These are phyloP conservation scores for Leonotis leonurus DNA, from an alignment of 257 asterid species.

Conservation along the genomic window DNA sequence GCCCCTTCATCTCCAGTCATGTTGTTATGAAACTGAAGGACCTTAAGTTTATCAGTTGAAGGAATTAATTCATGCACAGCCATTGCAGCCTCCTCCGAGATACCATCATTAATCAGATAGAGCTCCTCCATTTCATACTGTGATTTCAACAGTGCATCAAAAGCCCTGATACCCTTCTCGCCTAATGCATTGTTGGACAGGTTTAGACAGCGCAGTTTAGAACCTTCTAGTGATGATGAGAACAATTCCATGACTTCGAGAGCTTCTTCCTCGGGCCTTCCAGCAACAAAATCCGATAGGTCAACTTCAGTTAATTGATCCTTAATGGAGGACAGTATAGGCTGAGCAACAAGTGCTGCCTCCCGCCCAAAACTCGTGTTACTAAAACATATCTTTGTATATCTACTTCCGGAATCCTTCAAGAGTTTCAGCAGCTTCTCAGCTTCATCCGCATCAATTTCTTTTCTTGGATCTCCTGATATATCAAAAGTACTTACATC, in stretches of 20 bases:
- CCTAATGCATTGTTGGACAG: constrained; percentile 90
- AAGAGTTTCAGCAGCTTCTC: constrained; percentile 52
- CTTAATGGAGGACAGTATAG: constrained; percentile 59
- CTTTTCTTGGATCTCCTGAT: constrained; percentile 71
- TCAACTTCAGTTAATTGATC: constrained; percentile 71
- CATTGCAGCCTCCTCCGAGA: constrained; percentile 86
- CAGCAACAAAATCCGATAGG: constrained; percentile 87
- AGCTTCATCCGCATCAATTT: constrained; percentile 56
- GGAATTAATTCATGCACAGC: constrained; percentile 75
- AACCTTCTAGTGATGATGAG: constrained; percentile 66
- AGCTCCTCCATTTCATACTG: constrained; percentile 79
- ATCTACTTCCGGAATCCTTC: constrained; percentile 48
- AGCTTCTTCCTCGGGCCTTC: constrained; percentile 81
- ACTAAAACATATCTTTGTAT: constrained; percentile 76
- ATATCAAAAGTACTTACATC: constrained; percentile 61
- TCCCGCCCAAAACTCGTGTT: constrained; percentile 80
- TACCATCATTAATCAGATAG: constrained; percentile 73
- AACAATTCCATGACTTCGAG: constrained; percentile 80
- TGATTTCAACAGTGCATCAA: constrained; percentile 60
- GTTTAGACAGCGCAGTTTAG: constrained; percentile 54
- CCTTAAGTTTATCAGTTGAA: constrained; percentile 53
- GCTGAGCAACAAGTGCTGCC: constrained; percentile 70
- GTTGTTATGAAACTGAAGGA: constrained; percentile 83
- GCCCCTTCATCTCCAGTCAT: constrained; percentile 98
- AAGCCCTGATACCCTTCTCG: constrained; percentile 85